Conservation (phyloP, 2,329 filamentous ascomycete genomes). For the Fusarium multiceps region DNA sequence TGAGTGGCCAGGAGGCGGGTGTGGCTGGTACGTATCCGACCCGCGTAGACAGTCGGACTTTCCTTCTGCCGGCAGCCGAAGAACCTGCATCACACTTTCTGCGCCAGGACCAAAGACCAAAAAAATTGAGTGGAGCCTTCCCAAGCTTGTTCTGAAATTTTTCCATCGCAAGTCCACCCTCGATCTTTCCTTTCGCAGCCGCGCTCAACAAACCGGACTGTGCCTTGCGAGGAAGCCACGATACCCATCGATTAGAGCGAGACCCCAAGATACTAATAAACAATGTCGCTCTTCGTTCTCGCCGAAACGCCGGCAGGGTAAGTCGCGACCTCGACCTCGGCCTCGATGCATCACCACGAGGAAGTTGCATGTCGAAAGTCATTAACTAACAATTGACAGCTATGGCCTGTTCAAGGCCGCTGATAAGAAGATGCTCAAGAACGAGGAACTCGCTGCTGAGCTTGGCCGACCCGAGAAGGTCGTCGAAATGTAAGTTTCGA, state of each 20-base stretch:
- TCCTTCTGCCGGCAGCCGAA: constrained; percentile 44
- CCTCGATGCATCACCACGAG: constrained; percentile 17
- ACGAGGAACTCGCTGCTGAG: constrained; percentile 80
- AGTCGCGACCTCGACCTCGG: constrained; percentile 49
- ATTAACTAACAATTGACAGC: constrained; percentile 62
- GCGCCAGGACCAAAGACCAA: constrained; percentile 40
- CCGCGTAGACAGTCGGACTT: constrained; percentile 33
- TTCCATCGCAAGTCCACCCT: constrained; percentile 52
- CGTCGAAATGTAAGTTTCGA: constrained; percentile 77
- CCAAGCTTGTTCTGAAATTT: constrained; percentile 56
- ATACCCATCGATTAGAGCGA: constrained; percentile 49
- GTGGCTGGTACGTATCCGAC: constrained; percentile 24
- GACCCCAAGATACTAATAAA: constrained; percentile 52
- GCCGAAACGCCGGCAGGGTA: constrained; percentile 89
- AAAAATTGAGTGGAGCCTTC: constrained; percentile 56
- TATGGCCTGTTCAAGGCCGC: constrained; percentile 98
- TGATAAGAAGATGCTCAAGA: constrained; percentile 97
- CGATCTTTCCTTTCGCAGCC: constrained; percentile 49
- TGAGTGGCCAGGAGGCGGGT: constrained; percentile 42
- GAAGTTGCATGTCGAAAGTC: constrained; percentile 14
- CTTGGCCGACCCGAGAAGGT: constrained; percentile 84
- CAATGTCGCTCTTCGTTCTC: constrained; percentile 91
- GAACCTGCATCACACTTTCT: constrained; percentile 46
- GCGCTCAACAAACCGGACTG: constrained; percentile 53
- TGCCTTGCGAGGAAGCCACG: constrained; percentile 52